Evolutionary conservation across 306 rosid genomes (phyloP), one percentile per base, ranked within the genome.

Genomic region (Pyrus communis): DNA sequence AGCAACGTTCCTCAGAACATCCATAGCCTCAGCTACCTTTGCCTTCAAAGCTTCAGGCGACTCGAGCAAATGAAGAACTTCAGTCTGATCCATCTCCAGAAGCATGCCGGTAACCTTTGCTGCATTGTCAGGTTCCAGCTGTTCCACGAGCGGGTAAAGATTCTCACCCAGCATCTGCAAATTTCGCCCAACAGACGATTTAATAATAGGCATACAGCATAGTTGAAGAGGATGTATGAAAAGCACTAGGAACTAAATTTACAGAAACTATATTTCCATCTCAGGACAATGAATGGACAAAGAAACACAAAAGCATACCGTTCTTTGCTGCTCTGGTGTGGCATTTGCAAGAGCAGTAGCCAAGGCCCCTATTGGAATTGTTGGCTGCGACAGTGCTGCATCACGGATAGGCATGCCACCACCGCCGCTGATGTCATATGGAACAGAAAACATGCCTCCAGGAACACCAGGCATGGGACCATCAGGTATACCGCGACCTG

Each of bases 71-170:
- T 96, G 99, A 82, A 96, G 75, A 74, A 96, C 99, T 84, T 96
- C 99, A 52, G 99, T 85, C 81, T 96, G 99, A 84, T 96, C 99
- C 99, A 96, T 96, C 90, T 96, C 99, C 81, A 96, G 84, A 74
- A 96, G 99, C 99, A 96, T 96, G 73, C 99, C 99, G 2, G 99
- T 96, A 33, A 96, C 99, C 85, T 96, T 96, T 8, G 99, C 99
- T 15, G 99, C 98, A 69, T 96, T 89, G 23, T 96, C 99, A 22
- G 92, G 89, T 87, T 96, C 99, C 79, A 96, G 85, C 85, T 91
- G 99, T 25, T 96, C 99, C 89, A 96, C 99, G 1, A 89, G 99
- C 4, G 99, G 99, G 84, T 96, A 96, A 3, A 96, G 99, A 81
- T 75, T 92, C 82, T 96, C 99, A 14, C 99, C 99, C 87, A 96